Evolutionary conservation across 108 stramenopile species (phyloP).

Genomic region (Nitzschia inconspicua): DNA sequence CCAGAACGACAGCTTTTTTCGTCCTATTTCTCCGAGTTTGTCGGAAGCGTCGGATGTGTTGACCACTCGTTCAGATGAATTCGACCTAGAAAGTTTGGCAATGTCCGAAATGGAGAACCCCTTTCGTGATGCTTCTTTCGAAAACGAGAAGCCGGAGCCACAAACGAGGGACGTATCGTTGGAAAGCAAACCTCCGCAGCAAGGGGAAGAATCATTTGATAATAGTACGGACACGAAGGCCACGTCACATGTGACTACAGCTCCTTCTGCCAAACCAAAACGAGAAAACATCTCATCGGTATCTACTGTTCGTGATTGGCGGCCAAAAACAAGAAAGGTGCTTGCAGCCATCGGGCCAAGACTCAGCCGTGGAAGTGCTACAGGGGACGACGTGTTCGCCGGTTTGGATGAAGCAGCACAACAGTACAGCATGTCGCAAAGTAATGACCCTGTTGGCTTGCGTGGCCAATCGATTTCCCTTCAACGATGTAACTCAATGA

Average conservation of each 20-base stretch:
- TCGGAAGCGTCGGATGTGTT: conserved; percentile 4
- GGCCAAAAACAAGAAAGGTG: too few species aligned
- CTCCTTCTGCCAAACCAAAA: too few species aligned
- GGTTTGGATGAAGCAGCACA: conserved; percentile 9
- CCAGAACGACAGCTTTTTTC: not conserved
- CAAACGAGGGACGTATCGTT: too few species aligned
- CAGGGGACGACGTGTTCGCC: conserved; percentile 19
- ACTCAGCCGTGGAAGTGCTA: not conserved
- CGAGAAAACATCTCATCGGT: too few species aligned
- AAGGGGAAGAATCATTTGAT: too few species aligned
- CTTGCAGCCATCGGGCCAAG: too few species aligned
- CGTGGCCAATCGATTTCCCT: not conserved
- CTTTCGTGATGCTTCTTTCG: not conserved
- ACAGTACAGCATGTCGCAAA: not conserved
- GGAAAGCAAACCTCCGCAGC: too few species aligned
- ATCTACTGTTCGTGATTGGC: too few species aligned
- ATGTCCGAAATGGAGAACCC: not conserved
- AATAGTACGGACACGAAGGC: too few species aligned
- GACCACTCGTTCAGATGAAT: not conserved
- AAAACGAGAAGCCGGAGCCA: not conserved
- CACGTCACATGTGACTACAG: too few species aligned
- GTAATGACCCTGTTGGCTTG: not conserved
- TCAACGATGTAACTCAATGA: not conserved
- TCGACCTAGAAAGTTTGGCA: not conserved
- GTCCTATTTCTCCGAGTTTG: not conserved